Conservation (phyloP, 805 yeast species). For the Allodekkera sacchari region DNA sequence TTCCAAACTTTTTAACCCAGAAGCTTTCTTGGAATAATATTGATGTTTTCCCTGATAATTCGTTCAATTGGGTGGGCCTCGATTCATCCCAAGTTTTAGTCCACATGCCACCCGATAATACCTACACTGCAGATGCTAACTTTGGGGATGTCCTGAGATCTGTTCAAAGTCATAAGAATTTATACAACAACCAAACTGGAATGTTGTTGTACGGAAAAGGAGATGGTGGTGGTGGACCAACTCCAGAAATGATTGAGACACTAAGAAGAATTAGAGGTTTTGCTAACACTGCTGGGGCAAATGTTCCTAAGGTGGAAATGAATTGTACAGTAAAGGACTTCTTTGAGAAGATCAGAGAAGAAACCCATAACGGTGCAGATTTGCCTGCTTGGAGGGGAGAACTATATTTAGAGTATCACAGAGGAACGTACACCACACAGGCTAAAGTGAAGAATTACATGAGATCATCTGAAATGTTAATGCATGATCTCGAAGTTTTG, state of each 20-base stretch:
- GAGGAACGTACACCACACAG: conserved; percentile 96
- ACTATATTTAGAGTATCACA: conserved; percentile 86
- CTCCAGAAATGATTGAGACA: conserved; percentile 87
- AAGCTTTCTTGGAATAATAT: conserved; percentile 95
- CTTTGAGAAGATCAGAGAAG: conserved; percentile 54
- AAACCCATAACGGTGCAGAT: conserved; percentile 54
- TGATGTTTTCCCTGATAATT: conserved; percentile 78
- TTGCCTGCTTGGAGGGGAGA: conserved; percentile 93
- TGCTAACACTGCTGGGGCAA: conserved; percentile 64
- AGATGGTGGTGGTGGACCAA: conserved; percentile 99
- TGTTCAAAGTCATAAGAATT: conserved; percentile 71
- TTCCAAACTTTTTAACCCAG: conserved; percentile 81
- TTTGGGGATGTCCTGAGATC: conserved; percentile 89
- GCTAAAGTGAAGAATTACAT: conserved; percentile 76
- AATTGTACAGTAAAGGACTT: conserved; percentile 79
- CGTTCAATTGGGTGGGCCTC: conserved; percentile 92
- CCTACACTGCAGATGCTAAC: conserved; percentile 88
- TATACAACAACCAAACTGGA: conserved; percentile 73
- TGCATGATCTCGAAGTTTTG: conserved; percentile 80
- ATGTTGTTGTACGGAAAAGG: conserved; percentile 85
- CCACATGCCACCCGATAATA: conserved; percentile 97
- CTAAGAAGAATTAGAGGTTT: conserved; percentile 86
- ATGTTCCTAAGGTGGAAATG: conserved; percentile 71
- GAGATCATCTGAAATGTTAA: conserved; percentile 63
- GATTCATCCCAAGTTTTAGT: conserved; percentile 91